Evolutionary conservation across 164 flowering plant genomes (phyloP).

Genomic region (Liriodendron chinense): DNA sequence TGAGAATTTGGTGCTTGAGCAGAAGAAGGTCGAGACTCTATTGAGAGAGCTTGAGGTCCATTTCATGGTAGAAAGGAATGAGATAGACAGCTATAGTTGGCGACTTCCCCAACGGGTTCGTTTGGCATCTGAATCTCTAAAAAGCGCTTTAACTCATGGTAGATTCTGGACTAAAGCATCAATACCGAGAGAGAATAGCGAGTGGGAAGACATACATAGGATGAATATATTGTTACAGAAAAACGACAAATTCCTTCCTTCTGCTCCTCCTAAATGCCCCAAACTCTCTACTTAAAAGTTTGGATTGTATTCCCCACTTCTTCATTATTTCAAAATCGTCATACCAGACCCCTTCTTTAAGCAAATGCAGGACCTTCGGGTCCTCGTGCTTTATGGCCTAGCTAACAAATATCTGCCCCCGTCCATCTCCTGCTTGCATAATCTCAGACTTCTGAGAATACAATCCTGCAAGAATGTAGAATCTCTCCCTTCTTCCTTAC

Average conservation of each 20-base stretch:
- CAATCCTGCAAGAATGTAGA: neutral
- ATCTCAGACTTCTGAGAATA: neutral
- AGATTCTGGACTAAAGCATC: neutral
- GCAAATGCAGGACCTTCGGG: neutral
- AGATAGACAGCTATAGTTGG: accelerated
- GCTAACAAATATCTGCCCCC: neutral
- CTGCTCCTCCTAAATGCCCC: neutral
- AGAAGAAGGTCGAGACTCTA: neutral
- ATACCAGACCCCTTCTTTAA: too few species aligned
- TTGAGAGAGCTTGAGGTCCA: neutral
- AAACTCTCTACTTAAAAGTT: neutral
- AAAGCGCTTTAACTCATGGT: too few species aligned
- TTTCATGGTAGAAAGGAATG: neutral
- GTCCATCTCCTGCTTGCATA: neutral
- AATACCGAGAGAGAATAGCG: neutral
- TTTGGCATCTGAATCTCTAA: too few species aligned
- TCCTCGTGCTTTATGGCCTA: neutral
- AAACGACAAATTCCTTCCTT: neutral
- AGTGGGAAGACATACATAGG: neutral
- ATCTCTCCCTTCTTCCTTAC: neutral
- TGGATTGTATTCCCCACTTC: too few species aligned
- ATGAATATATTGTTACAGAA: neutral
- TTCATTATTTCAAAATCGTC: too few species aligned
- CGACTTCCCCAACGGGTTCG: neutral
- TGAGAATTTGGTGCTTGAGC: neutral